Percentiles rank a stretch among this genome's conserved stretches.
These are phyloP conservation scores for Talaromyces pinophilus DNA, from an alignment of 2,329 filamentous ascomycete genomes.

Conservation along the genomic window DNA sequence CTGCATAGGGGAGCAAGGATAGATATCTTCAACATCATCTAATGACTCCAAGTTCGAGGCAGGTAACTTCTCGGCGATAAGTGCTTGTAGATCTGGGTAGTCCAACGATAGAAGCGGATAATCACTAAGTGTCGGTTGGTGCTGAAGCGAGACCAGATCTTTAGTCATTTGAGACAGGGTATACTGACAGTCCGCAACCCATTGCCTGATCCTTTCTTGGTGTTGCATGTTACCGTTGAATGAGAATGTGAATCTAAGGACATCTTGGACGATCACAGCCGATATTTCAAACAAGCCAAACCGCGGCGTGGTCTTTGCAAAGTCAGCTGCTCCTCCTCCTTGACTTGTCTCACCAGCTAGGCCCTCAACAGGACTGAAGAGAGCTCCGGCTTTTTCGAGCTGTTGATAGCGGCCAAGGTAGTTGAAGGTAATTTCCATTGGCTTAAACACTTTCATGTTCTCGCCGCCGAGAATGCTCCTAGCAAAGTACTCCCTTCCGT, in stretches of 20 bases:
- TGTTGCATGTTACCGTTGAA: slow-evolving; percentile 54
- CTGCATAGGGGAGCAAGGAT: slow-evolving; percentile 47
- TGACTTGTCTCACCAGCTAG: slow-evolving; percentile 51
- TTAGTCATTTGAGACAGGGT: slow-evolving; percentile 36
- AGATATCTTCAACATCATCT: slow-evolving; percentile 41
- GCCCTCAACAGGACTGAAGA: slow-evolving; percentile 47
- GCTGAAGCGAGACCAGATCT: slow-evolving; percentile 29
- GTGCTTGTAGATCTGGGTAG: slow-evolving; percentile 43
- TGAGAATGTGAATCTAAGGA: slow-evolving; percentile 53
- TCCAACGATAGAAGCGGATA: slow-evolving; percentile 49
- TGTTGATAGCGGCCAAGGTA: slow-evolving; percentile 46
- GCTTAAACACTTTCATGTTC: slow-evolving; percentile 34
- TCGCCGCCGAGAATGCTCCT: slow-evolving; percentile 34
- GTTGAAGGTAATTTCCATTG: slow-evolving; percentile 48
- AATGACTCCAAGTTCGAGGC: slow-evolving; percentile 35
- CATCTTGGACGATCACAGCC: slow-evolving; percentile 50
- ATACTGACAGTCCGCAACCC: slow-evolving; percentile 45
- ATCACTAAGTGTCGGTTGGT: slow-evolving; percentile 44
- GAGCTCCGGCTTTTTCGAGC: slow-evolving; percentile 47
- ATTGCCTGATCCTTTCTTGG: slow-evolving; percentile 46
- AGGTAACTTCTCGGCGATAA: slow-evolving; percentile 42
- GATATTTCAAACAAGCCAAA: slow-evolving; percentile 57
- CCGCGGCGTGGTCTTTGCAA: slow-evolving; percentile 47
- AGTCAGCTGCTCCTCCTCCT: slow-evolving; percentile 49
- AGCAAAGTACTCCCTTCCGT: slow-evolving; percentile 44